Base-by-base conservation (phyloP, 257 asterid species). In the Fraxinus anomala region DNA sequence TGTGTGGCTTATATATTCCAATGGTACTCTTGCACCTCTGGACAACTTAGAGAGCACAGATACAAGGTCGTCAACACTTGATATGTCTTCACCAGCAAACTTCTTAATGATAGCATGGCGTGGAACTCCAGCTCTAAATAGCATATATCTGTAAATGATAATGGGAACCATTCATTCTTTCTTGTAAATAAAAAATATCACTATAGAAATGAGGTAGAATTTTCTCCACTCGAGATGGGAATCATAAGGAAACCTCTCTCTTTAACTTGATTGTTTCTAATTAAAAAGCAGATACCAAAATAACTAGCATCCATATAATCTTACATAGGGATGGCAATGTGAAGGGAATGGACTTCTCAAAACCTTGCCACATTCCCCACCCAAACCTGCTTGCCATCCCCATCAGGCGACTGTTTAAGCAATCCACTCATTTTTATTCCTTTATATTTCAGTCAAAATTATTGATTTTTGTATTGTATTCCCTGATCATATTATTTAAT, bases 31-130 rank as follows among this genome's bases (percentile, higher is more conserved):
- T 82, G 96, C 96, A 71, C 99, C 97, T 82, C 94, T 91, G 72
- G 97, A 89, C 86, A 93, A 80, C 88, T 93, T 96, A 37, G 96
- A 91, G 67, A 96, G 82, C 85, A 86, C 91, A 78, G 90, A 80
- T 61, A 96, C 86, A 74, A 96, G 89, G 85, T 96, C 97, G 77
- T 89, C 97, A 66, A 96, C 92, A 74, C 81, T 87, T 73, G 93
- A 87, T 85, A 96, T 93, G 82, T 96, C 97, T 86, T 85, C 88
- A 83, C 98, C 97, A 23, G 97, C 97, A 92, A 96, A 91, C 89
- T 96, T 96, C 91, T 91, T 96, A 68, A 96, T 92, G 83, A 96
- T 89, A 77, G 98, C 94, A 86, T 93, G 98, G 74, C 97, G 94
- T 23, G 99, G 92, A 76, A 96, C 97, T 76, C 97, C 99, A 84